Conservation (phyloP, 2,329 filamentous ascomycete genomes). For the Fragosphaeria purpurea region DNA sequence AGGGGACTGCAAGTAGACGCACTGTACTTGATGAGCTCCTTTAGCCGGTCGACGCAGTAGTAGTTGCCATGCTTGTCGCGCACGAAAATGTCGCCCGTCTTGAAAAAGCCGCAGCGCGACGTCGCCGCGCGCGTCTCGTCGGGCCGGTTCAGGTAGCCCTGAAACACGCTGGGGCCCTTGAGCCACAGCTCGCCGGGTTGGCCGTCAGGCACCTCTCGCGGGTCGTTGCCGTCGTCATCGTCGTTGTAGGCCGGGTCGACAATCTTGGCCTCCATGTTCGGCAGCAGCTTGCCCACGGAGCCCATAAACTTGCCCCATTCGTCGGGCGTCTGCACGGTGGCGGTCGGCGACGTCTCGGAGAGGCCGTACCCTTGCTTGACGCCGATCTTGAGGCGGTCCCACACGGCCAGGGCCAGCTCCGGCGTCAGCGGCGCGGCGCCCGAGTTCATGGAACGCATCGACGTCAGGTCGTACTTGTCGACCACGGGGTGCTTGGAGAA, state of each 20-base stretch:
- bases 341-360: constrained; percentile 74
- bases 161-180: constrained; percentile 70
- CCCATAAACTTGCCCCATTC: constrained; percentile 71
- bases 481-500: constrained; percentile 72
- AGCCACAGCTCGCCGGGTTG: constrained; percentile 63
- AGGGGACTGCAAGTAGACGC: constrained; percentile 17
- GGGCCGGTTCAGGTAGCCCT: constrained; percentile 66
- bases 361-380: constrained; percentile 92
- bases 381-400: constrained; percentile 61
- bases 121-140: constrained; percentile 62
- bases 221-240: too few relatives aligned
- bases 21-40: constrained; percentile 56
- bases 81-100: constrained; percentile 78
- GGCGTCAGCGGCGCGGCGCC: constrained; percentile 76
- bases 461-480: constrained; percentile 69
- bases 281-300: constrained; percentile 65
- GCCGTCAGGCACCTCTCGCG: constrained; percentile 42
- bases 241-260: constrained; percentile 50
- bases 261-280: constrained; percentile 74
- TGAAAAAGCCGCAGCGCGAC: constrained; percentile 74
- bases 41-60: constrained; percentile 81
- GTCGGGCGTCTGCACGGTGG: constrained; percentile 61
- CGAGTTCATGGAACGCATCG: constrained; percentile 73
- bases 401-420: constrained; percentile 69
- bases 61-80: constrained; percentile 71